Evolutionary conservation across 208 protist species (phyloP).

Genomic region (Willaertia magna): DNA sequence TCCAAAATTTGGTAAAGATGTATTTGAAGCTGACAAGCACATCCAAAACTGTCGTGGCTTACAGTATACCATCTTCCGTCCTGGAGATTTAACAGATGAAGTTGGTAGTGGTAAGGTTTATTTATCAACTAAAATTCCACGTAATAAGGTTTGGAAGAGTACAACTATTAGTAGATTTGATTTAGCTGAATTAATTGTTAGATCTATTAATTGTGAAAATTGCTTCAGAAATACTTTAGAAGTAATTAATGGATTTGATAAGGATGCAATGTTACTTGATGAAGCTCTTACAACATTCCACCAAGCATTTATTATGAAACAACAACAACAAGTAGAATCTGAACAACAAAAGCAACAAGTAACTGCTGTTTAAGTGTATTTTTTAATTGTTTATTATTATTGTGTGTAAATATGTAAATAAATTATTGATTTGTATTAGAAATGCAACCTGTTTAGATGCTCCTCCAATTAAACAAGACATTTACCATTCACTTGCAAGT

Average conservation of each 20-base stretch:
- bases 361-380: no score
- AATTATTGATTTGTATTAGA: no score
- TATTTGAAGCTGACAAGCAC: not conserved
- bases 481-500: no score
- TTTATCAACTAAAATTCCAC: not conserved
- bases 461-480: no score
- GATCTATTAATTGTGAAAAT: not conserved
- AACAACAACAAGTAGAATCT: no score
- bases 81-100: not conserved
- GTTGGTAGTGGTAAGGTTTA: not conserved
- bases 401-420: no score
- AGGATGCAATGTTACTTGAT: not conserved
- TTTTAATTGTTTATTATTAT: no score
- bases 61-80: not conserved
- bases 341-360: no score
- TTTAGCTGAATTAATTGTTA: not conserved
- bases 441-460: no score
- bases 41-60: not conserved
- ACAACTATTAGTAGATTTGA: not conserved
- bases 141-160: not conserved
- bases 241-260: not conserved
- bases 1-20: not conserved
- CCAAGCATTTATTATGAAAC: no score
- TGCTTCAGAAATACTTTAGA: not conserved
- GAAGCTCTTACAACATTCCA: no score